Conservation (phyloP, 129 eudicot genomes). For the Lactuca saligna region DNA sequence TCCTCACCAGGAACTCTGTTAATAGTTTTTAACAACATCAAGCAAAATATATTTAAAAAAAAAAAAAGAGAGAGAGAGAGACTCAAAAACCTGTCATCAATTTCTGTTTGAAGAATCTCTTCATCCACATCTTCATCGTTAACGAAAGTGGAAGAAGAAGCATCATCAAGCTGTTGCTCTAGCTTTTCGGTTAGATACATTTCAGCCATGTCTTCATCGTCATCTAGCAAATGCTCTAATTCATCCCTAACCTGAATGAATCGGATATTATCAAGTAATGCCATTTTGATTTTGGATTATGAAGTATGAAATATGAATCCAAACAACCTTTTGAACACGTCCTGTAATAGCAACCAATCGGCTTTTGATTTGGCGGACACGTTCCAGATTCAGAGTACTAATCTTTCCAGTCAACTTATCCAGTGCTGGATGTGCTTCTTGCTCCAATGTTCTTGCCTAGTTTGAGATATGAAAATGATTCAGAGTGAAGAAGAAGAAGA, state of each 20-base stretch:
- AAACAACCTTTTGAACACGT: conserved; percentile 65
- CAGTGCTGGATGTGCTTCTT: conserved; percentile 70
- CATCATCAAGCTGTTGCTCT: conserved; percentile 38
- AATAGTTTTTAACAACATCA: neutral
- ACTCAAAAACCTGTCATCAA: conserved; percentile 26
- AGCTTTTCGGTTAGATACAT: conserved; percentile 61
- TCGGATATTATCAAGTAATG: neutral
- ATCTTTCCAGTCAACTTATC: conserved; percentile 60
- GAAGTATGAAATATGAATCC: neutral
- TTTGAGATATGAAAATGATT: neutral
- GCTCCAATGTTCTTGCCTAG: conserved; percentile 62
- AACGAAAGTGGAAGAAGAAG: conserved; percentile 35
- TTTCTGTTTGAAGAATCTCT: conserved; percentile 34
- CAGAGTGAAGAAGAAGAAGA: conserved; percentile 9
- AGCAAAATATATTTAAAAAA: neutral
- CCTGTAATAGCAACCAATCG: conserved; percentile 65
- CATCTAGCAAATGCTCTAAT: conserved; percentile 64
- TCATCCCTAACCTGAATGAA: conserved; percentile 56
- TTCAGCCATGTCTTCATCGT: conserved; percentile 68
- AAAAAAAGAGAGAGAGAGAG: neutral
- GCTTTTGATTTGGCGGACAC: conserved; percentile 70
- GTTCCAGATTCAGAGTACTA: conserved; percentile 66
- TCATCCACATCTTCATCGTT: conserved; percentile 41
- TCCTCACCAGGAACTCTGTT: conserved; percentile 19
- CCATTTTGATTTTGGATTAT: neutral